A percentile compares a stretch with the other conserved stretches of the same genome.
phyloP scores from a whole-genome alignment of 2,329 filamentous ascomycete genomes.

The Claviceps cyperi region DNA sequence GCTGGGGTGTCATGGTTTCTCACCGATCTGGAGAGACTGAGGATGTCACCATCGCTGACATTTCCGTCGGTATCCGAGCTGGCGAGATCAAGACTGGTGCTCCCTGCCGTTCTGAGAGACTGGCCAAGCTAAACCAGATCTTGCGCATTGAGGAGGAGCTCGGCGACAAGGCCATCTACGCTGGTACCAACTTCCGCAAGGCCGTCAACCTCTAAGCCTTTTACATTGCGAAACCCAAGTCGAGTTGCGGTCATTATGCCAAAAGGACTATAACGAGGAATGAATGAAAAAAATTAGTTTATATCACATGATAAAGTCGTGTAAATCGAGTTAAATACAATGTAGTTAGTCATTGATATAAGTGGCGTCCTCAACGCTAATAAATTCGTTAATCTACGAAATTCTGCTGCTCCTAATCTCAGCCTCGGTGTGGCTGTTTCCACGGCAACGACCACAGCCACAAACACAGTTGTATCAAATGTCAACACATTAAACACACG shows the following conservation, averaged over 20 bases:
- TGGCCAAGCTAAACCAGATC: constrained; percentile 99
- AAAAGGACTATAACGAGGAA: constrained; percentile 1
- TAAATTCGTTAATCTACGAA: no score
- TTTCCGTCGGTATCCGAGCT: constrained; percentile 88
- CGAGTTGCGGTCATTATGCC: background rate
- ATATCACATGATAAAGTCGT: background rate
- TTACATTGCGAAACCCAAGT: background rate
- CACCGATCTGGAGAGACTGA: constrained; percentile 99
- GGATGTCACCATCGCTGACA: constrained; percentile 97
- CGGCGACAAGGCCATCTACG: constrained; percentile 79
- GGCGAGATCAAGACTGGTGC: constrained; percentile 99
- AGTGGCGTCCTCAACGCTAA: no score
- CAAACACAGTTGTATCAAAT: constrained; percentile 1
- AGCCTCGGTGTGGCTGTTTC: constrained; percentile 6
- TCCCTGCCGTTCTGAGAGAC: constrained; percentile 88
- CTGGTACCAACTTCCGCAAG: constrained; percentile 82
- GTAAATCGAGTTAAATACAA: background rate
- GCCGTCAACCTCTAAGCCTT: constrained; percentile 69
- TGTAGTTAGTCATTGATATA: no score
- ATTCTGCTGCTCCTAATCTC: background rate
- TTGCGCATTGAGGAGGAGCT: constrained; percentile 99
- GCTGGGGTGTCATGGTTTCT: constrained; percentile 99
- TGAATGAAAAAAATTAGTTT: background rate
- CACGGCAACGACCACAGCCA: constrained; percentile 6
- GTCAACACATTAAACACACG: constrained; percentile 7